Percentiles rank a stretch among this genome's conserved stretches.
Conservation (phyloP, 345 rosid genomes). For the Punica granatum region DNA sequence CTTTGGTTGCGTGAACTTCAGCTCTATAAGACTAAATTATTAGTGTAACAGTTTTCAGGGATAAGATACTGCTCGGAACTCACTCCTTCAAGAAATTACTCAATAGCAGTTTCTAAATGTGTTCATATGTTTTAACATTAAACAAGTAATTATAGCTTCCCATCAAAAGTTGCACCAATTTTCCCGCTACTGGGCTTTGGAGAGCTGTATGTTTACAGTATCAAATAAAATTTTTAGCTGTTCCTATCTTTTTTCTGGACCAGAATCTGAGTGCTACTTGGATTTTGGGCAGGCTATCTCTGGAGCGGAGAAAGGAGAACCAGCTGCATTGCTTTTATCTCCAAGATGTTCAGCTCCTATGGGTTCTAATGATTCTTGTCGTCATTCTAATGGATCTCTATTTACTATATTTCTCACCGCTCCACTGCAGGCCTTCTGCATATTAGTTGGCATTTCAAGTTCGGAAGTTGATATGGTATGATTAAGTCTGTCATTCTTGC, state of each 20-base stretch:
- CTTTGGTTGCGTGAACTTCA: background rate
- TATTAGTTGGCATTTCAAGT: conserved; percentile 60
- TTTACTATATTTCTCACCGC: conserved; percentile 82
- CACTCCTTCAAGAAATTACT: background rate
- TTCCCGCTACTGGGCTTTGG: background rate
- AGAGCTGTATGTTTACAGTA: too few species aligned
- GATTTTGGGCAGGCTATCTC: conserved; percentile 37
- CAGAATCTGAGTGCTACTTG: background rate
- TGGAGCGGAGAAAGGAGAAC: conserved; percentile 96
- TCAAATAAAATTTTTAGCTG: too few species aligned
- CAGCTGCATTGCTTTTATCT: conserved; percentile 83
- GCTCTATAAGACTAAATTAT: background rate
- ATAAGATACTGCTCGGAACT: background rate
- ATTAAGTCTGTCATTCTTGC: conserved; percentile 9
- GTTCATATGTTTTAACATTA: background rate
- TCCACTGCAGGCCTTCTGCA: conserved; percentile 83
- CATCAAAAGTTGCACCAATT: background rate
- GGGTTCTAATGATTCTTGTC: conserved; percentile 45
- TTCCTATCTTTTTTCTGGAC: background rate
- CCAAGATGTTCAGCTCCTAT: conserved; percentile 50
- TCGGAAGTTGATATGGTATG: conserved; percentile 68
- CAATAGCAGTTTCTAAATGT: background rate
- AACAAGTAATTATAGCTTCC: background rate
- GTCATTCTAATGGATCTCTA: conserved; percentile 64
- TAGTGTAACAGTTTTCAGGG: background rate